Evolutionary conservation across 1,139 yeast genomes (phyloP), one percentile per base, ranked within the genome.

Genomic region (Pichia sp.): DNA sequence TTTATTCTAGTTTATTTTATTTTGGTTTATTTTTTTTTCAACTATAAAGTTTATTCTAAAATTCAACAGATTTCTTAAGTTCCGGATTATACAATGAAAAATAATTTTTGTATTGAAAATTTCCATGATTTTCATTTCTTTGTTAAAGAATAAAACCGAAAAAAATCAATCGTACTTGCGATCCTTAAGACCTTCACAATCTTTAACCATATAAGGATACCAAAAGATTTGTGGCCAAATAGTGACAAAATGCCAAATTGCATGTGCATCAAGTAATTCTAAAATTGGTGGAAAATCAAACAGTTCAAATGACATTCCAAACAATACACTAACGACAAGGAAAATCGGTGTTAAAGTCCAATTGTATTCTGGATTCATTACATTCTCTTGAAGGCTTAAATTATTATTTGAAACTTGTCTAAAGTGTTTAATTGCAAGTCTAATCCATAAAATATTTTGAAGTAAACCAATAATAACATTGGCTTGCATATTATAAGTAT

Each of bases 401-500:
- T 68, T 45, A 5, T 70, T 57, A 41, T 66, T 66, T 16, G 35
- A 25, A 3, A 44, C 22, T 28, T 44, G 39, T 10, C 33, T 48
- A 24, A 48, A 51, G n/a, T 50, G 51, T 6, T 16, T 20, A 16
- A 35, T 23, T 2, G 53, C 38, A 6, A 50, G 34, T 33, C 55
- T 60, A 10, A 64, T 55, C 81, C 80, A 76, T 31, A 71, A 55
- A 6, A 74, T 53, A 62, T 89, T 86, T 57, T 90, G 97, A 5
- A 82, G 52, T 3, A 87, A 49, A 0, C 97, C 98, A 43, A 87
- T 74, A 1, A 74, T 63, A 2, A 92, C 81, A 57, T 94, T 92
- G 29, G 95, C 96, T 55, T 78, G 74, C 97, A 92, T 92, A 66
- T 92, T 92, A 64, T 92, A 92, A 1, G 95, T 81, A 64, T 92